phyloP scores from a whole-genome alignment of 2,329 filamentous ascomycete genomes.

The Waltergamsia citrina region DNA sequence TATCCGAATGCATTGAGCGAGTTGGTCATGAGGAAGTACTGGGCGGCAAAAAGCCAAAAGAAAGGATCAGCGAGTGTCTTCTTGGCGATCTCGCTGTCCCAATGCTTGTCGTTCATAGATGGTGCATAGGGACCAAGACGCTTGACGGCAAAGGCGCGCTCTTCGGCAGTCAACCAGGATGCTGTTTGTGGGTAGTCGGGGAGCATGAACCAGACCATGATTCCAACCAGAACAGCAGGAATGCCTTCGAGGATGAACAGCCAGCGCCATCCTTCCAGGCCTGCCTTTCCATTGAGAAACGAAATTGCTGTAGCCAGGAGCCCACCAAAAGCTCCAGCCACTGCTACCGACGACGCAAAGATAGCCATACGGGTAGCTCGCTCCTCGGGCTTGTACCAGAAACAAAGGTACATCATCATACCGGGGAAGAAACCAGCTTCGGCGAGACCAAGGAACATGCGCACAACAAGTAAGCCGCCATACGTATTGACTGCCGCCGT shows the following conservation, averaged over 20 bases:
- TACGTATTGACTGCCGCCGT: conserved; percentile 37
- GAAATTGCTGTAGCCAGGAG: conserved; percentile 43
- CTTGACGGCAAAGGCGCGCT: conserved; percentile 22
- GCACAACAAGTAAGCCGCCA: conserved; percentile 32
- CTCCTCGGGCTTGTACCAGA: conserved; percentile 45
- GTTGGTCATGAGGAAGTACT: conserved; percentile 22
- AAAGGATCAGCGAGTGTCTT: conserved; percentile 19
- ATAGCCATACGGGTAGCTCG: conserved; percentile 31
- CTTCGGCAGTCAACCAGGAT: conserved; percentile 19
- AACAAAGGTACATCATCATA: conserved; percentile 46
- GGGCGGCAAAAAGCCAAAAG: conserved; percentile 21
- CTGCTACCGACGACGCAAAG: conserved; percentile 47
- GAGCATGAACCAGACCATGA: conserved; percentile 19
- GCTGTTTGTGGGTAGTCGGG: conserved; percentile 24
- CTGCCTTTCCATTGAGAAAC: conserved; percentile 32
- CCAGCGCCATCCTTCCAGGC: conserved; percentile 35
- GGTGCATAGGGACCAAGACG: conserved; percentile 22
- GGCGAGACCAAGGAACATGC: conserved; percentile 40
- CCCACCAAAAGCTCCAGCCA: conserved; percentile 52
- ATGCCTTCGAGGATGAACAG: conserved; percentile 48
- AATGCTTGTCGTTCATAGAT: conserved; percentile 22
- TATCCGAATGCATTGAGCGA: conserved; percentile 23
- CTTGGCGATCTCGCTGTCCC: conserved; percentile 19
- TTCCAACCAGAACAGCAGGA: conserved; percentile 16
- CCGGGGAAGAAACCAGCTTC: conserved; percentile 43